A percentile compares a stretch with the other conserved stretches of the same genome.
phyloP scores from a whole-genome alignment of 768 basidiomycete species.

The Amanita polypyramis region DNA sequence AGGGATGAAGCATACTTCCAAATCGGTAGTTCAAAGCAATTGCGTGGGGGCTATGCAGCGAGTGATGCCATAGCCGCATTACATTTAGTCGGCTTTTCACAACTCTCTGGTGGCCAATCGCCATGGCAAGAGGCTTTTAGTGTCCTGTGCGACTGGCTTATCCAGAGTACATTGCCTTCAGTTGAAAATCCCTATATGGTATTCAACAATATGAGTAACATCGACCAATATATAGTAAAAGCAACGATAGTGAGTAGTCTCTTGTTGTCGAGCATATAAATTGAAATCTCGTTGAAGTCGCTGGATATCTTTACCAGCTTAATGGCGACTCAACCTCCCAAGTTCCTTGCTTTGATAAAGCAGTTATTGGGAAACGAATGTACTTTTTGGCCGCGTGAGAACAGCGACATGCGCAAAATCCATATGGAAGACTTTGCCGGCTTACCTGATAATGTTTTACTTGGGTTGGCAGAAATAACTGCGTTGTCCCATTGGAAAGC shows the following conservation, averaged over 20 bases:
- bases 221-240: constrained; percentile 54
- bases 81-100: constrained; percentile 65
- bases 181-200: constrained; percentile 56
- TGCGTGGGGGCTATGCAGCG: constrained; percentile 46
- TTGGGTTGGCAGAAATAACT: constrained; percentile 69
- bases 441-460: constrained; percentile 69
- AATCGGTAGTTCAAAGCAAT: constrained; percentile 43
- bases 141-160: constrained; percentile 70
- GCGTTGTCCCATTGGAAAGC: constrained; percentile 68
- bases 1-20: constrained; percentile 60
- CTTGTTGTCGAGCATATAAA: neutral
- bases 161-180: constrained; percentile 48
- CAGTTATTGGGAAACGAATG: constrained; percentile 46
- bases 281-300: constrained; percentile 41
- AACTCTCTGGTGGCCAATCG: constrained; percentile 55
- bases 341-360: constrained; percentile 55
- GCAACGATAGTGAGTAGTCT: constrained; percentile 53
- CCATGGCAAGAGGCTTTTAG: constrained; percentile 66
- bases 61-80: constrained; percentile 70
- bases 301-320: constrained; percentile 67
- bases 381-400: constrained; percentile 32
- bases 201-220: constrained; percentile 42
- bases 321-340: constrained; percentile 49
- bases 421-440: constrained; percentile 64
- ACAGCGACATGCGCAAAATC: constrained; percentile 27